A percentile compares a stretch with the other conserved stretches of the same genome.
These are phyloP conservation scores for Talaromyces sp. DNA, from an alignment of 2,329 filamentous ascomycete genomes.

Conservation along the genomic window DNA sequence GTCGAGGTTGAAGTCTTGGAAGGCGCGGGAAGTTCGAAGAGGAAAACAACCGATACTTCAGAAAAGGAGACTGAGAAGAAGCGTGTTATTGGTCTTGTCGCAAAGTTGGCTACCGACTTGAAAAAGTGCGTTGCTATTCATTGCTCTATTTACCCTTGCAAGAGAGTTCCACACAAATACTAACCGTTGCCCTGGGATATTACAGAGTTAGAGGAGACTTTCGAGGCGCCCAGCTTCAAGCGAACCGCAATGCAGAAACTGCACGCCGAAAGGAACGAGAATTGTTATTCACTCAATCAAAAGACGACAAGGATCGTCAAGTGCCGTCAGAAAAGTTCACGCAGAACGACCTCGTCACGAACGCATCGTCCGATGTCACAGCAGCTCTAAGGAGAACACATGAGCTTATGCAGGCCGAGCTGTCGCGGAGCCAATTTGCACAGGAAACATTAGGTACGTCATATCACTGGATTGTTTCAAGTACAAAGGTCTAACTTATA, in stretches of 20 bases:
- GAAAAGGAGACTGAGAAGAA: conserved; percentile 59
- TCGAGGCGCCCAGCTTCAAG: conserved; percentile 73
- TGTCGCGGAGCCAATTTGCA: conserved; percentile 82
- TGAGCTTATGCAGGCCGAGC: conserved; percentile 76
- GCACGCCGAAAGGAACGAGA: conserved; percentile 74
- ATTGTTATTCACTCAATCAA: conserved; percentile 59
- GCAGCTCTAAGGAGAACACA: conserved; percentile 78
- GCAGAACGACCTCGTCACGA: conserved; percentile 67
- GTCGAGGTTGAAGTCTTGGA: conserved; percentile 73
- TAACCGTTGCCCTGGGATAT: neutral
- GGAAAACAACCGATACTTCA: conserved; percentile 40
- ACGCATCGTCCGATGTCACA: conserved; percentile 79
- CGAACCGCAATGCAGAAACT: conserved; percentile 67
- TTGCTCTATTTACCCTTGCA: neutral
- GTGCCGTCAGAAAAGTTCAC: conserved; percentile 49
- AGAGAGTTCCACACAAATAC: too few species aligned
- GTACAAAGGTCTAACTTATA: neutral
- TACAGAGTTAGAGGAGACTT: conserved; percentile 60
- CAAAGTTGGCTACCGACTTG: conserved; percentile 65
- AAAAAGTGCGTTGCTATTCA: conserved; percentile 51
- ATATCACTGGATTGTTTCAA: neutral
- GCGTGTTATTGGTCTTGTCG: conserved; percentile 61
- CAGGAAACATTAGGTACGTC: conserved; percentile 66
- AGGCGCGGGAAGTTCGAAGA: conserved; percentile 33
- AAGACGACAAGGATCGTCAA: conserved; percentile 21